These are phyloP conservation scores for Lodderomyces margitis DNA, from an alignment of 1,139 yeast genomes.

Conservation along the genomic window DNA sequence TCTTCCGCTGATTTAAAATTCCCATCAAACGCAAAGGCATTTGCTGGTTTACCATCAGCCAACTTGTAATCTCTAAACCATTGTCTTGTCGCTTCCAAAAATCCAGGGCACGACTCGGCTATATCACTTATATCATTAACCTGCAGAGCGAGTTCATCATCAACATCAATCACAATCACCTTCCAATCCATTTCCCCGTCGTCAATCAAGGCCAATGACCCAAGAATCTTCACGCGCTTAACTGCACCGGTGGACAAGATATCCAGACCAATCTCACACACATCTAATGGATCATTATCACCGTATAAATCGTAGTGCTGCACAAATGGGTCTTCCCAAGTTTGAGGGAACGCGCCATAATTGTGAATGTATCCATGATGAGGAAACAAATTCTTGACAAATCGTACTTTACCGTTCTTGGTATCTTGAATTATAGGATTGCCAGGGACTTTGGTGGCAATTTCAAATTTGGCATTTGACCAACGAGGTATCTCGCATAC, in stretches of 20 bases:
- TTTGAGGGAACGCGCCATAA: conserved; percentile 93
- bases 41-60: conserved; percentile 88
- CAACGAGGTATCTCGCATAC: conserved; percentile 90
- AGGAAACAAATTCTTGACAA: conserved; percentile 85
- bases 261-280: conserved; percentile 80
- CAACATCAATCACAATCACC: conserved; percentile 69
- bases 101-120: conserved; percentile 72
- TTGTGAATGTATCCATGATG: conserved; percentile 89
- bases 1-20: conserved; percentile 71
- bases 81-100: conserved; percentile 76
- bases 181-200: conserved; percentile 97
- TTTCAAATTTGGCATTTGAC: conserved; percentile 88
- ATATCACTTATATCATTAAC: conserved; percentile 76
- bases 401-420: conserved; percentile 80
- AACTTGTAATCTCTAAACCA: conserved; percentile 92
- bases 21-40: conserved; percentile 83
- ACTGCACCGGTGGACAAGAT: conserved; percentile 74
- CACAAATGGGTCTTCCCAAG: conserved; percentile 86
- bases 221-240: conserved; percentile 78
- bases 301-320: conserved; percentile 71
- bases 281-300: conserved; percentile 90
- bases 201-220: conserved; percentile 83
- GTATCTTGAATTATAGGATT: conserved; percentile 87
- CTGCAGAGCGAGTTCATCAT: conserved; percentile 74
- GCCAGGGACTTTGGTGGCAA: conserved; percentile 60